A percentile compares a stretch with the other conserved stretches of the same genome.
Conservation (phyloP, 441 rosid species). For the Geranium incanum region DNA sequence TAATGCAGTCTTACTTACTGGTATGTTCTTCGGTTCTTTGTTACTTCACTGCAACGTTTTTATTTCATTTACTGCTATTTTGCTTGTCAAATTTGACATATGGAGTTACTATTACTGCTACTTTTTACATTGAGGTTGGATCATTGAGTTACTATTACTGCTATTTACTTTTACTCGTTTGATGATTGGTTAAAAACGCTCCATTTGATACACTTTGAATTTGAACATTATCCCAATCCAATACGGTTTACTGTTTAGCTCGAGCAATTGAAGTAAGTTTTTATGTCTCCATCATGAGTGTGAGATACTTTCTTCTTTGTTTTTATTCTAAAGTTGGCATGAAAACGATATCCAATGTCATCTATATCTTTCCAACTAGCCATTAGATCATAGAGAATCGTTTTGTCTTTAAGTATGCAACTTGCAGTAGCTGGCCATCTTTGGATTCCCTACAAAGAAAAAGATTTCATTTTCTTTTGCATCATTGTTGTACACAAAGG, state of each 20-base stretch:
- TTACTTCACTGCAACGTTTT: background rate
- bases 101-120: background rate
- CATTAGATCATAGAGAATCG: background rate
- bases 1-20: background rate
- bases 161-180: background rate
- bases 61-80: background rate
- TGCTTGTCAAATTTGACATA: background rate
- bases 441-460: background rate
- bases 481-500: background rate
- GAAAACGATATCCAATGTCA: constrained; percentile 2
- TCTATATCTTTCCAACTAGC: constrained; percentile 5
- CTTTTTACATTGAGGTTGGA: background rate
- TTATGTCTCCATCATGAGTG: background rate
- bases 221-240: constrained; percentile 1
- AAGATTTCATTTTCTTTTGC: background rate
- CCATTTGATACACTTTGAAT: background rate
- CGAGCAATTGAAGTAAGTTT: background rate
- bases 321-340: constrained; percentile 2
- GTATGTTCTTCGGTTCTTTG: background rate
- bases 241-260: background rate
- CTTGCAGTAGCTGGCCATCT: background rate
- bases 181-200: background rate
- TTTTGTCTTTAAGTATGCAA: background rate
- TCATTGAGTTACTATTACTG: background rate
- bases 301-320: background rate